A percentile compares a stretch with the other conserved stretches of the same genome.
Conservation (phyloP, 192 early-diverging fungal genomes). For the Coemansia pectinata region DNA sequence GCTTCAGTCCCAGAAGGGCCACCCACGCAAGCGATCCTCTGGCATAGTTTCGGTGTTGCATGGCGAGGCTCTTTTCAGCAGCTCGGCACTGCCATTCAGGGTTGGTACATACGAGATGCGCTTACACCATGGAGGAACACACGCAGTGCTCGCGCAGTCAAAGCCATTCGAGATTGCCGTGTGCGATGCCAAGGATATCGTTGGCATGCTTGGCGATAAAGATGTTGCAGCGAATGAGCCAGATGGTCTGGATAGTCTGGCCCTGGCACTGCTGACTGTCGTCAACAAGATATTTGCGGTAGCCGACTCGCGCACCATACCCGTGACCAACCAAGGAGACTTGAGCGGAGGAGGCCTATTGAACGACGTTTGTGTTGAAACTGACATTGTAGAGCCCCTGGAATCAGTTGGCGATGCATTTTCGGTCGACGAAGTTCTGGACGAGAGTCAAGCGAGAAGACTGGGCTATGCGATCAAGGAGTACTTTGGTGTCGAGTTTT, state of each 20-base stretch:
- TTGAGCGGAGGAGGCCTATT: neutral
- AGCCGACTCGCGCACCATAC: slow-evolving; percentile 31
- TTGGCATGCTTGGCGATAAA: slow-evolving; percentile 12
- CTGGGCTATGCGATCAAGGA: slow-evolving; percentile 81
- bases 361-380: slow-evolving; percentile 37
- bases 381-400: slow-evolving; percentile 50
- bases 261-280: slow-evolving; percentile 42
- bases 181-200: slow-evolving; percentile 25
- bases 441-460: slow-evolving; percentile 64
- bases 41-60: slow-evolving; percentile 12
- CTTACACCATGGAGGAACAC: slow-evolving; percentile 85
- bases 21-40: slow-evolving; percentile 3
- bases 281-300: slow-evolving; percentile 52
- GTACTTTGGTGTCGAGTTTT: slow-evolving; percentile 88
- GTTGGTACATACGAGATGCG: slow-evolving; percentile 89
- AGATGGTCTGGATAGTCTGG: slow-evolving; percentile 22
- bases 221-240: neutral
- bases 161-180: slow-evolving; percentile 76
- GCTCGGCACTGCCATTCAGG: slow-evolving; percentile 77
- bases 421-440: slow-evolving; percentile 35
- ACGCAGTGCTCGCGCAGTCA: slow-evolving; percentile 77
- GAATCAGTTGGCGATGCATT: slow-evolving; percentile 36
- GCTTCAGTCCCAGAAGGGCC: slow-evolving; percentile 25
- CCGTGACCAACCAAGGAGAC: neutral
- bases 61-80: slow-evolving; percentile 67